phyloP scores from a whole-genome alignment of 2,329 filamentous ascomycete species.

The Didymella keratinophila region DNA sequence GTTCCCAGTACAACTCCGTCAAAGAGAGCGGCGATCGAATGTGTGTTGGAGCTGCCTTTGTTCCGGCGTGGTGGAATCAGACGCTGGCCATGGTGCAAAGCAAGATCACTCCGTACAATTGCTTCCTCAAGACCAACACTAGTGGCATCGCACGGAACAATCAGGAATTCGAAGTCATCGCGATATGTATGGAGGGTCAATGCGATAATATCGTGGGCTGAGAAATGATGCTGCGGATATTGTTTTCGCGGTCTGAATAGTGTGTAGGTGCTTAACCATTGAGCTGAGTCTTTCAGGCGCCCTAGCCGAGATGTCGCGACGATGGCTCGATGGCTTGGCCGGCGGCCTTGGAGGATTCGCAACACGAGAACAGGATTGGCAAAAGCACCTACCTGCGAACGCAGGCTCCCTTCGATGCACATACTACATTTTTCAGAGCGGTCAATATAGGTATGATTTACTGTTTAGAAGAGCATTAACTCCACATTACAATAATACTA shows the following conservation, averaged over 20 bases:
- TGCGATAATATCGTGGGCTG: conserved; percentile 2
- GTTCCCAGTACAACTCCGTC: conserved; percentile 17
- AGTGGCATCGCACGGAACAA: conserved; percentile 14
- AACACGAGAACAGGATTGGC: not conserved
- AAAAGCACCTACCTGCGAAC: not conserved
- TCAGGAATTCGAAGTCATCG: conserved; percentile 12
- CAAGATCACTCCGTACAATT: conserved; percentile 15
- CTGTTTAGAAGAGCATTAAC: not conserved
- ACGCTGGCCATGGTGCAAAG: conserved; percentile 9
- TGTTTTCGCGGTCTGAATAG: too few species aligned
- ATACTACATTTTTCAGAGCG: not conserved
- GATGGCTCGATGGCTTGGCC: not conserved
- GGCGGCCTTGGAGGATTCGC: not conserved
- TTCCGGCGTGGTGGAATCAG: conserved; percentile 21
- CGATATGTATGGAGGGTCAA: conserved; percentile 5
- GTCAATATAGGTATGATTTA: not conserved
- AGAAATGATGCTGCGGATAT: too few species aligned
- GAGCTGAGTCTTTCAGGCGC: too few species aligned
- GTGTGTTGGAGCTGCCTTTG: conserved; percentile 18
- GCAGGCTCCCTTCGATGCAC: not conserved
- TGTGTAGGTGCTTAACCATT: too few species aligned
- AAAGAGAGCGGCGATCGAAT: not conserved
- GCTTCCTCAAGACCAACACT: conserved; percentile 15
- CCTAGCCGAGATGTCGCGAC: not conserved
- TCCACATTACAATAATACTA: not conserved